Base-by-base conservation (phyloP, 1,284 basidiomycete genomes). In the Leccinum pachyderme region DNA sequence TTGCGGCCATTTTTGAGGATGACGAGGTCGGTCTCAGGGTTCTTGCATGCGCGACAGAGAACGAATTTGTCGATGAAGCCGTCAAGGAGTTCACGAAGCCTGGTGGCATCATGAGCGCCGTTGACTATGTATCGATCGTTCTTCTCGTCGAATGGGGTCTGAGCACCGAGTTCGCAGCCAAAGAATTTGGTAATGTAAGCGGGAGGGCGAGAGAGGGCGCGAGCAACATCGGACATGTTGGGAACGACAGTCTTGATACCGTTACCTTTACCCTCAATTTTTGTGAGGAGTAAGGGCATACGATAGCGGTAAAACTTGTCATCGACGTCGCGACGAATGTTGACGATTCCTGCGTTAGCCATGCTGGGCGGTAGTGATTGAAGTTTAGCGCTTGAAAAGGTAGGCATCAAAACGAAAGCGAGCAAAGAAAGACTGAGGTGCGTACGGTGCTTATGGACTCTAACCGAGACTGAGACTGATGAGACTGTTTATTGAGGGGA, bases 181-280 rank as follows among this genome's bases (percentile, higher is more conserved):
- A 99, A 99, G 81, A 95, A 99, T 78, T 99, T 99, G 75, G 95
- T 98, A 52, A 96, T 91, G 73, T 98, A 96, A 51, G 93, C 86
- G 31, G 97, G 91, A 60, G 97, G 96, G 61, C 97, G 89, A 72
- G 89, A 93, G 66, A 99, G 84, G 41, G 97, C 94, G 56, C 94
- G 89, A 50, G 96, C 93, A 63, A 99, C 91, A 75, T 99, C 97
- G 60, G 93, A 87, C 95, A 99, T 98, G 78, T 99, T 99, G 47
- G 94, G 94, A 54, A 97, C 78, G 69, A 98, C 95, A 41, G 97
- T 99, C 80, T 99, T 99, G 79, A 99, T 99, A 62, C 97, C 97
- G 72, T 99, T 99, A 55, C 97, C 97, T 75, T 95, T 95, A 67
- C 97, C 97, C 77, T 99, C 97, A 52, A 99, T 95, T 80, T 99